Conservation (phyloP, 768 basidiomycete genomes). For the Mrakia blollopis region DNA sequence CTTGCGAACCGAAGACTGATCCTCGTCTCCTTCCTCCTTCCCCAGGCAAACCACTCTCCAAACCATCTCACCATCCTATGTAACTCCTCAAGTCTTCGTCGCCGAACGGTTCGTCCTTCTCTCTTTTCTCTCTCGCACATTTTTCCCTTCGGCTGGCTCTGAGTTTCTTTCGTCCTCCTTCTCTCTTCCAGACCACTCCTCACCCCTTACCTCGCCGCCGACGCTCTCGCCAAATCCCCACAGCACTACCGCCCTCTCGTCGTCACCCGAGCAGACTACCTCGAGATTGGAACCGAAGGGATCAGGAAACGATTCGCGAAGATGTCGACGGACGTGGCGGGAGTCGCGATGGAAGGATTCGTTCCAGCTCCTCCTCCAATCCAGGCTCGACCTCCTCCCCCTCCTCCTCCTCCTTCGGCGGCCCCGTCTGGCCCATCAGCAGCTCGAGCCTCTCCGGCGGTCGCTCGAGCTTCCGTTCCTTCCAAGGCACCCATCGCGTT, state of each 20-base stretch:
- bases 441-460: background rate
- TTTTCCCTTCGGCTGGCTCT: background rate
- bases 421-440: no score
- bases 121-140: background rate
- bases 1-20: background rate
- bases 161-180: background rate
- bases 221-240: background rate
- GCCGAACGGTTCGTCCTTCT: background rate
- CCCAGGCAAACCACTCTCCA: background rate
- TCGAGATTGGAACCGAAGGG: conserved; percentile 5
- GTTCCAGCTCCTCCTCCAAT: background rate
- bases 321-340: background rate
- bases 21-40: background rate
- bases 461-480: background rate
- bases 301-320: conserved; percentile 2
- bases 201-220: conserved; percentile 15
- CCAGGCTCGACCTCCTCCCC: background rate
- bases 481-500: no score
- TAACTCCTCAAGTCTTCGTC: background rate
- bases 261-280: conserved; percentile 6
- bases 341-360: background rate
- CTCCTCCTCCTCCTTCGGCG: background rate
- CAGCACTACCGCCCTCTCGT: conserved; percentile 4
- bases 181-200: background rate
- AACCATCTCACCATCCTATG: background rate